These are phyloP conservation scores for Rhodomyrtus psidioides DNA, from an alignment of 441 rosid genomes.

Conservation along the genomic window DNA sequence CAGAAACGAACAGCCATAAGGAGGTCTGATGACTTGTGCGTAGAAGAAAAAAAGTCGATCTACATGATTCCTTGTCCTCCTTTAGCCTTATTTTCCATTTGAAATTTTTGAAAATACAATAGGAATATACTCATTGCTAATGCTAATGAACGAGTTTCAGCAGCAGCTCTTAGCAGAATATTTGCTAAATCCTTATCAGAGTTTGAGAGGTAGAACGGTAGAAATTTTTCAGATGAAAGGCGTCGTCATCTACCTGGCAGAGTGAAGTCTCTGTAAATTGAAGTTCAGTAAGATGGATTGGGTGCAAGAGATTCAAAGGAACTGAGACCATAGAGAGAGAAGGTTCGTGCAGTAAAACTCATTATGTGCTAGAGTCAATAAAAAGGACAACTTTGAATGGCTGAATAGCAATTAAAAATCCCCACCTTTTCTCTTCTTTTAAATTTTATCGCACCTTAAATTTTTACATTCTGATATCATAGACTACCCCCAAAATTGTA, in stretches of 20 bases:
- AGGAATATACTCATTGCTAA: neutral
- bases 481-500: neutral
- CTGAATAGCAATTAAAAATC: neutral
- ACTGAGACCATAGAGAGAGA: neutral
- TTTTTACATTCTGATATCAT: neutral
- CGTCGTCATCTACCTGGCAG: neutral
- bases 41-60: neutral
- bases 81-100: neutral
- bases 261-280: neutral
- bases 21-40: neutral
- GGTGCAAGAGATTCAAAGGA: neutral
- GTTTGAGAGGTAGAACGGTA: neutral
- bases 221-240: neutral
- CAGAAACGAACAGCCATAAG: neutral
- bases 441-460: neutral
- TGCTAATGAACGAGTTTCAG: neutral
- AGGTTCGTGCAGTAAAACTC: neutral
- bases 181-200: neutral
- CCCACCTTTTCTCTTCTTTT: neutral
- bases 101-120: neutral
- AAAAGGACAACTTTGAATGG: neutral
- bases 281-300: neutral
- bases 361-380: neutral
- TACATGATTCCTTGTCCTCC: neutral
- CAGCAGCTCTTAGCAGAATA: neutral